phyloP scores from a whole-genome alignment of 306 rosid species.

The Castanopsis chinensis region DNA sequence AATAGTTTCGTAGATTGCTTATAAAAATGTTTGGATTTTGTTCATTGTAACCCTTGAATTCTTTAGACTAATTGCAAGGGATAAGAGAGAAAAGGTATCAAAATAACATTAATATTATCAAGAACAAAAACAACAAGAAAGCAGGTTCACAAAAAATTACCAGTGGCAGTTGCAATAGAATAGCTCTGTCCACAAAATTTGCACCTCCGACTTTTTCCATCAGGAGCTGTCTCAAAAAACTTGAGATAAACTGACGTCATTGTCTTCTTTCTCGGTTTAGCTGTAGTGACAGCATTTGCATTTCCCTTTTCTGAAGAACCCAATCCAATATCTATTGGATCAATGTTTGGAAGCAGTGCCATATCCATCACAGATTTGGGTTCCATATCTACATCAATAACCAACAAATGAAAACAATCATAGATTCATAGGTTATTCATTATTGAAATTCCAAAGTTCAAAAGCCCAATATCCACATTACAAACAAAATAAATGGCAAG shows the following conservation, averaged over 20 bases:
- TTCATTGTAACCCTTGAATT: neutral
- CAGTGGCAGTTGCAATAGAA: conserved; percentile 92
- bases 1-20: neutral
- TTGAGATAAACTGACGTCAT: conserved; percentile 94
- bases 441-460: conserved; percentile 1
- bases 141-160: conserved; percentile 34
- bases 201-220: conserved; percentile 85
- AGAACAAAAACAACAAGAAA: neutral
- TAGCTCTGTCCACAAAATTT: conserved; percentile 96
- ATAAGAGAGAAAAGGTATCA: neutral
- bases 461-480: neutral
- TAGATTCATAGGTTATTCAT: conserved; percentile 6
- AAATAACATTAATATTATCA: neutral
- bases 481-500: neutral
- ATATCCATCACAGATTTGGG: conserved; percentile 77
- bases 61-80: neutral
- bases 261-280: conserved; percentile 86
- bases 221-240: conserved; percentile 88
- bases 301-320: conserved; percentile 64
- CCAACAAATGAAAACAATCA: conserved; percentile 10
- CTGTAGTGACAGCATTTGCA: conserved; percentile 45
- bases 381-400: conserved; percentile 52
- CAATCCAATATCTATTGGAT: conserved; percentile 60
- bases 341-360: conserved; percentile 56
- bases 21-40: neutral